Base-by-base conservation (phyloP, 352 stramenopile species). In the Pythium brachiatum region DNA sequence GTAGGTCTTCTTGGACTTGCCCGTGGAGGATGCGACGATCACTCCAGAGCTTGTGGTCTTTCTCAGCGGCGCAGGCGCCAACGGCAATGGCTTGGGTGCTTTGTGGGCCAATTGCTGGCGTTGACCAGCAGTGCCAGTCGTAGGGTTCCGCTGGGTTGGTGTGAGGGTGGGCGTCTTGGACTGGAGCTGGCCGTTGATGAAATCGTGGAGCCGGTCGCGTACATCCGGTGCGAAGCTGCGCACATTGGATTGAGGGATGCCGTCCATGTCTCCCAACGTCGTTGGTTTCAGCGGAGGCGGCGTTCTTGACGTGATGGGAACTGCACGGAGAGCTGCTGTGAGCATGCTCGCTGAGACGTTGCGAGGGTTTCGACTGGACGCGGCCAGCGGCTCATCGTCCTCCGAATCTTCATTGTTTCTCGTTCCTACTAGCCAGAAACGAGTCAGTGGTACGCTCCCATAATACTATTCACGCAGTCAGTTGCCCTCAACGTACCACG, bases 341-440 rank as follows among this genome's bases (percentile, higher is more conserved):
- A 34, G 48, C 46, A 20, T 21, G 11, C 25, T 36, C 13, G 29
- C 27, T 16, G 27, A n/a, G 6, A 31, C 12, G n/a, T 7, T 46
- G 2, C 32, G 32, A 56, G 5, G n/a, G 27, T 56, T 56, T 20
- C 25, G n/a, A 41, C 34, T 25, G 13, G 47, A 18, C 18, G 52
- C 29, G 0, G 64, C 39, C 32, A 62, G 31, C 16, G 64, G 64
- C 23, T 70, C 57, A 26, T 70, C 64, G 36, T 66, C 64, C 9
- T 66, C 57, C 1, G 57, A 58, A 29, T 31, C 31, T 7, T 62
- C 51, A 3, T 62, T 26, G n/a, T 29, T 16, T 32, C 44, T 39
- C 26, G 29, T 23, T 3, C 16, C 53, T 60, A 43, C 13, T 21
- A 16, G 18, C 18, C 36, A 44, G 13, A 44, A 4, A 44, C 18